Evolutionary conservation across 2,329 filamentous ascomycete genomes (phyloP).

Genomic region (Aaosphaeria arxii): DNA sequence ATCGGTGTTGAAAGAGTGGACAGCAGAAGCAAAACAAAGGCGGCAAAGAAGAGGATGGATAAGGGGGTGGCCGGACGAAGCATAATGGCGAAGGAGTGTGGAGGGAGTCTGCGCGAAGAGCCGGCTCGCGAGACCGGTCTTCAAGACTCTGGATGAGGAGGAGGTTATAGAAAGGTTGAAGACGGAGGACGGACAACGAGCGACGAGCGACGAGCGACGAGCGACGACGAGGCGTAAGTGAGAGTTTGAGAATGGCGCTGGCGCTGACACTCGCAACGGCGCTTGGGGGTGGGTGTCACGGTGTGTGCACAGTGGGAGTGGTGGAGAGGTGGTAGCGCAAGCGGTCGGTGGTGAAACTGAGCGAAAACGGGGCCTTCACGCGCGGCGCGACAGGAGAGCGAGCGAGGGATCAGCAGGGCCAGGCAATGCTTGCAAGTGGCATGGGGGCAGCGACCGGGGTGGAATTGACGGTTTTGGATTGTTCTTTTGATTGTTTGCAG

Average conservation of each 20-base stretch:
- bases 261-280: too few species aligned
- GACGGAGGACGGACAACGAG: conserved; percentile 2
- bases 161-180: background rate
- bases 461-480: too few species aligned
- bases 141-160: conserved; percentile 14
- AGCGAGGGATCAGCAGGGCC: conserved; percentile 24
- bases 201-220: conserved; percentile 1
- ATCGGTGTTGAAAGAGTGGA: conserved; percentile 90
- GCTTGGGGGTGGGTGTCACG: conserved; percentile 7
- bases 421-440: conserved; percentile 25
- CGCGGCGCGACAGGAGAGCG: conserved; percentile 25
- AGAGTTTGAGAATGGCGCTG: background rate
- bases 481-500: too few species aligned
- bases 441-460: conserved; percentile 14
- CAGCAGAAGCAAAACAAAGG: conserved; percentile 81
- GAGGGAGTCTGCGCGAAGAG: conserved; percentile 16
- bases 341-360: conserved; percentile 13
- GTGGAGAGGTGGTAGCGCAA: conserved; percentile 2
- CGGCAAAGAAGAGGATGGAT: conserved; percentile 76
- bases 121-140: conserved; percentile 30
- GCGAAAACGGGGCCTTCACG: conserved; percentile 17
- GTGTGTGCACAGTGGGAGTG: conserved; percentile 1
- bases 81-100: conserved; percentile 54
- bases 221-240: background rate
- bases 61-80: conserved; percentile 90